phyloP scores from a whole-genome alignment of 2,329 filamentous ascomycete genomes.

The Aspergillus bombycis region DNA sequence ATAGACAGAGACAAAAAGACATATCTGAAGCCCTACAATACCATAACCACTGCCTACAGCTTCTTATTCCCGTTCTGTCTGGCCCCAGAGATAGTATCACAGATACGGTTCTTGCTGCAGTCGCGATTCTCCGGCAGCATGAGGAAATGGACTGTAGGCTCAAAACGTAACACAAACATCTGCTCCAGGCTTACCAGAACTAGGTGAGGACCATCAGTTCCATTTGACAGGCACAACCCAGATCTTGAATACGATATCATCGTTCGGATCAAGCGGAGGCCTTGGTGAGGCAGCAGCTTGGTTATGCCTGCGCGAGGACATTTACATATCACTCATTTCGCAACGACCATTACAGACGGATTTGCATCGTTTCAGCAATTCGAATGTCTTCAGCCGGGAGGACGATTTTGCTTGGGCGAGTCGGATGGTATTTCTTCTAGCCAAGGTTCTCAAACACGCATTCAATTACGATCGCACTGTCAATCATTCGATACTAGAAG shows the following conservation, averaged over 20 bases:
- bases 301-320: constrained; percentile 44
- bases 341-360: constrained; percentile 38
- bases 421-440: constrained; percentile 40
- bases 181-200: constrained; percentile 5
- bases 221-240: constrained; percentile 41
- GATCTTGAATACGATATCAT: constrained; percentile 41
- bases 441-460: constrained; percentile 31
- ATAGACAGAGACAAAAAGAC: constrained; percentile 26
- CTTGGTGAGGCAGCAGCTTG: constrained; percentile 44
- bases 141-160: constrained; percentile 37
- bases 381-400: constrained; percentile 33
- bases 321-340: constrained; percentile 41
- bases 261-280: constrained; percentile 42
- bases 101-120: constrained; percentile 36
- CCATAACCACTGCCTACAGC: constrained; percentile 37
- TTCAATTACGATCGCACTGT: constrained; percentile 16
- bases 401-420: constrained; percentile 44
- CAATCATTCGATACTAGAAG: constrained; percentile 1
- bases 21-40: constrained; percentile 35
- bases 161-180: neutral
- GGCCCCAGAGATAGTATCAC: constrained; percentile 26
- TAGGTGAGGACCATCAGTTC: constrained; percentile 37
- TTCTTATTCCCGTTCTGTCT: constrained; percentile 38
- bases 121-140: constrained; percentile 39
- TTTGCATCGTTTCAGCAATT: constrained; percentile 38